Base-by-base conservation (phyloP, 108 stramenopile species). In the Epithemia pelagica region DNA sequence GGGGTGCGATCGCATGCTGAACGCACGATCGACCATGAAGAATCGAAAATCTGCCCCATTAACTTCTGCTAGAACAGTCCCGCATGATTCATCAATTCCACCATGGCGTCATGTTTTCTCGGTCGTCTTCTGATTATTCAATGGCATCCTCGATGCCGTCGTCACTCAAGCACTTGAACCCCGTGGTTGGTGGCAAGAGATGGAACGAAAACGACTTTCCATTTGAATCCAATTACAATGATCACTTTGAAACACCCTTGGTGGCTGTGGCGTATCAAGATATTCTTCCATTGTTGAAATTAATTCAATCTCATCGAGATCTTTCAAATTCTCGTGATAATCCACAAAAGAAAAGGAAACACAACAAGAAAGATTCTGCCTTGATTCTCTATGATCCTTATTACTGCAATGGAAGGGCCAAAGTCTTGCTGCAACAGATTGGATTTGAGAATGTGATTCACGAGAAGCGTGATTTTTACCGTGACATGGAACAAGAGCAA, bases 401-500 rank as follows among this genome's bases (percentile, higher is more conserved):
- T 69, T 92, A 78, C 62, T 92, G 91, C 69, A 74, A 87, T 57
- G 91, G 91, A 2, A 70, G 85, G 30, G 65, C 79, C 28, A 67
- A 65, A 26, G 54, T 22, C n/a, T 58, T 77, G 21, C 70, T 77
- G 22, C 68, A 58, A n/a, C 53, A 71, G 56, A 70, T 81, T 20
- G 85, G 85, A 52, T 92, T 77, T 79, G 61, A 25, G 18, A 65
- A 71, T 37, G 77, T 86, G 20, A 31, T 78, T 7, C 88, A 95
- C 63, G 78, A 80, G 58, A 86, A 89, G 58, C 70, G 89, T 24
- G 94, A 95, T 64, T 95, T 95, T 69, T 95, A 95, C 55, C 46
- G 68, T 53, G 95, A 95, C 62, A 65, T 92, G 26, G 28, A 58
- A n/a, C 32, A 82, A 1, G 70, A 78, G 2, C 69, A 31, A 28